Conservation (phyloP, 176 grass and related monocot genomes). For the Oryza meridionalis region DNA sequence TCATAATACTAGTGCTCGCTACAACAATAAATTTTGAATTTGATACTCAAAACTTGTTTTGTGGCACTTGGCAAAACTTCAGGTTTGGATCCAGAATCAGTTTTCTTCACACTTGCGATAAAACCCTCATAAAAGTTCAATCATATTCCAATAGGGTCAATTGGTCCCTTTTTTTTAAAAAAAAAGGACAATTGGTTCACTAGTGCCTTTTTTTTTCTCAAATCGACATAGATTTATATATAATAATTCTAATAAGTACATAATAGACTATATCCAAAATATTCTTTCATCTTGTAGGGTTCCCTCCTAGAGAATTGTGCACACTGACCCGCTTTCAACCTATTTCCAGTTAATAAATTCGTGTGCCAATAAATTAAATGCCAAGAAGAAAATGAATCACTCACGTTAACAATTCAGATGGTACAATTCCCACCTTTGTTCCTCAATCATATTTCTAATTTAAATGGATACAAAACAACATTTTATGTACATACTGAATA, state of each 20-base stretch:
- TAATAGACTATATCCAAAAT: background rate
- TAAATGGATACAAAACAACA: background rate
- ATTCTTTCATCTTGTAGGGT: background rate
- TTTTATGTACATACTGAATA: background rate
- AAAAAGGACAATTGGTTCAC: background rate
- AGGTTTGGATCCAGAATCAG: background rate
- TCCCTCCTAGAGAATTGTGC: constrained; percentile 21
- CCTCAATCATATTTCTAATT: background rate
- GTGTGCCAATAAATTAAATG: constrained; percentile 9
- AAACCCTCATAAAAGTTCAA: background rate
- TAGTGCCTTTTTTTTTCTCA: background rate
- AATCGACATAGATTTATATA: background rate
- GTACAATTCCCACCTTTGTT: background rate
- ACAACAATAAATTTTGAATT: background rate
- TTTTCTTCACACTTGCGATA: background rate
- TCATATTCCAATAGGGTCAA: background rate
- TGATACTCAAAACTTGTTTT: background rate
- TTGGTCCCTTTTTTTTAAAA: background rate
- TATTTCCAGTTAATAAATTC: background rate
- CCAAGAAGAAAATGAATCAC: background rate
- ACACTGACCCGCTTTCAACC: background rate
- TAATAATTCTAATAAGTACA: background rate
- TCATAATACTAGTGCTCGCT: background rate
- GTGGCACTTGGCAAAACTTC: background rate
- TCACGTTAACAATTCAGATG: background rate